phyloP scores from a whole-genome alignment of 2,329 filamentous ascomycete genomes.

The Neurospora sp. region DNA sequence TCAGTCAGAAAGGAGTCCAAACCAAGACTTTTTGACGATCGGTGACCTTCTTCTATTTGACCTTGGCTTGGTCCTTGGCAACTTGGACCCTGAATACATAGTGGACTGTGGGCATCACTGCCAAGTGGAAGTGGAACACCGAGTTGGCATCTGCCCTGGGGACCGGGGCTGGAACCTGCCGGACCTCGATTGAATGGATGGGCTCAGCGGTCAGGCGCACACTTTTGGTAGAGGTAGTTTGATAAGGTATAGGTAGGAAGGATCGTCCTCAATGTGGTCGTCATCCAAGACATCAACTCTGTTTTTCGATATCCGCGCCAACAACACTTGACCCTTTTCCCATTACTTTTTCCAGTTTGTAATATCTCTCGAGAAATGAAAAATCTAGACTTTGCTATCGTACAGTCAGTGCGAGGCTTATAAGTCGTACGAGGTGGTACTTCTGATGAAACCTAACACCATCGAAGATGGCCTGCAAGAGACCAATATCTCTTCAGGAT shows the following conservation, averaged over 20 bases:
- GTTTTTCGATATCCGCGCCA: background rate
- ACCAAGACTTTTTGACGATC: background rate
- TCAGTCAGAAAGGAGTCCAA: background rate
- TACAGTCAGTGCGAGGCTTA: background rate
- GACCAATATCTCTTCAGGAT: conserved; percentile 16
- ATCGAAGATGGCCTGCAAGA: conserved; percentile 1
- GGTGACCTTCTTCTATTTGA: background rate
- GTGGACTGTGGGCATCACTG: background rate
- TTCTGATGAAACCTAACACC: background rate
- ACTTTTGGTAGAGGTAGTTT: background rate
- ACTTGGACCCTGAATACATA: background rate
- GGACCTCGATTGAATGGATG: background rate
- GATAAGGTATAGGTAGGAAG: no score
- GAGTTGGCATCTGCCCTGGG: background rate
- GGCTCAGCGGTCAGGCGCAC: background rate
- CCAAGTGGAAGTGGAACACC: background rate
- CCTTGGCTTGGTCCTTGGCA: background rate
- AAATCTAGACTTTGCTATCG: background rate
- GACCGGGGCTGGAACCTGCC: background rate
- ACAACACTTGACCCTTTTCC: background rate
- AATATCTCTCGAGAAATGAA: background rate
- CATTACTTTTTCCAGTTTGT: background rate
- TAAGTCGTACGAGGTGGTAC: background rate
- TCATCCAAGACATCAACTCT: background rate
- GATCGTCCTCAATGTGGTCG: background rate